A percentile compares a stretch with the other conserved stretches of the same genome.
Conservation (phyloP, 352 stramenopile genomes). For the Globisporangium spinosum region DNA sequence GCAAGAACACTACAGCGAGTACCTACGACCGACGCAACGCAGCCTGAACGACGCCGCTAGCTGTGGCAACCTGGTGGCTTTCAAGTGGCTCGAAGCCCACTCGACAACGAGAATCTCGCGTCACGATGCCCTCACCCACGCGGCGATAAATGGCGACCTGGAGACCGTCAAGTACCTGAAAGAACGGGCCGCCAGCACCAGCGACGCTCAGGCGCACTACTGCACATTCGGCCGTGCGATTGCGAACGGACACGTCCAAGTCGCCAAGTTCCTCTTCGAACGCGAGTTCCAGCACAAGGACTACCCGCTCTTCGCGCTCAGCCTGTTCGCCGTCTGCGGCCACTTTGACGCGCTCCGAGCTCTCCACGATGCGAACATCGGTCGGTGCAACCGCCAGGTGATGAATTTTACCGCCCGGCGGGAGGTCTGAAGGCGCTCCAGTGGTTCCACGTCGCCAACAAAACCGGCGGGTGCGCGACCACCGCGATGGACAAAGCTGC, state of each 20-base stretch:
- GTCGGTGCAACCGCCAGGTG: background rate
- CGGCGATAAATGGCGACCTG: background rate
- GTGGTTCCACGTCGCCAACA: background rate
- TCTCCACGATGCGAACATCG: background rate
- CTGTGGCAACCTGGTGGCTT: background rate
- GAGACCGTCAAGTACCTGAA: constrained; percentile 2
- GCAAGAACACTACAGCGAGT: background rate
- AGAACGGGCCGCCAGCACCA: background rate
- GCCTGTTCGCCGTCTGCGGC: background rate
- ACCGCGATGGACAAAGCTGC: constrained; percentile 1
- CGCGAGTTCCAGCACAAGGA: constrained; percentile 5
- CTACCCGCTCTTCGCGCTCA: constrained; percentile 5
- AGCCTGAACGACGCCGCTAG: background rate
- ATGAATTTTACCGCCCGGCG: background rate
- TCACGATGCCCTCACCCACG: background rate
- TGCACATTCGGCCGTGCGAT: constrained; percentile 1
- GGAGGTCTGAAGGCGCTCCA: background rate
- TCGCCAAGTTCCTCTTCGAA: constrained; percentile 5
- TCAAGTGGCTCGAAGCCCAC: background rate
- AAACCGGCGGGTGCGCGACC: background rate
- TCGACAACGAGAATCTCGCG: background rate
- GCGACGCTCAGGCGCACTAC: background rate
- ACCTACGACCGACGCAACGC: background rate
- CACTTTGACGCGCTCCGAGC: background rate
- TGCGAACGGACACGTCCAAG: background rate